Evolutionary conservation across 805 yeast genomes (phyloP).

Genomic region (Lachancea mirantina): DNA sequence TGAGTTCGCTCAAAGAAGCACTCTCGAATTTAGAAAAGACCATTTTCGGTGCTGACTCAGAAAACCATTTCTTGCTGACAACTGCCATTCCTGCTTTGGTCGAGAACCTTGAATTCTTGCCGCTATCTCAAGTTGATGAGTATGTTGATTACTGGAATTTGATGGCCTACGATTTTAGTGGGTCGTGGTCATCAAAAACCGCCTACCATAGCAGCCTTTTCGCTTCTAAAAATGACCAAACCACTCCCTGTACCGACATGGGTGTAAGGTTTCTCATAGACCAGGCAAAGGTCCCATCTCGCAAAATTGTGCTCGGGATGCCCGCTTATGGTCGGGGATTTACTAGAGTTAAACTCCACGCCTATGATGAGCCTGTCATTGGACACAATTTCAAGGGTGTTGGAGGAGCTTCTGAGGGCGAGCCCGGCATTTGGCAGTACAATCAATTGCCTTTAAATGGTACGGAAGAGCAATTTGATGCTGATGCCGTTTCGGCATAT

Average conservation of each 20-base stretch:
- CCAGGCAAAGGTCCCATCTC: slow-evolving; percentile 35
- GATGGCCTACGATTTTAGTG: slow-evolving; percentile 88
- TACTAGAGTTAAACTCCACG: slow-evolving; percentile 34
- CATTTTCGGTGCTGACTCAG: slow-evolving; percentile 13
- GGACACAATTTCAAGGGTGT: slow-evolving; percentile 40
- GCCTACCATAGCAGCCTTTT: slow-evolving; percentile 68
- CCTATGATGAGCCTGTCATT: slow-evolving; percentile 11
- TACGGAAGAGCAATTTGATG: slow-evolving; percentile 46
- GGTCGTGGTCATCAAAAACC: slow-evolving; percentile 59
- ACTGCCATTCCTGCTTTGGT: slow-evolving; percentile 71
- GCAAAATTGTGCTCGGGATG: slow-evolving; percentile 71
- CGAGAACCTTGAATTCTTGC: slow-evolving; percentile 38
- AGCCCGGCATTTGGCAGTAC: slow-evolving; percentile 47
- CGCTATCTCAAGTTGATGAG: slow-evolving; percentile 48
- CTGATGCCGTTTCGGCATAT: slow-evolving; percentile 45
- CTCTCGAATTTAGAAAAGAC: slow-evolving; percentile 35
- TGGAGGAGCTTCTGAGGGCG: slow-evolving; percentile 39
- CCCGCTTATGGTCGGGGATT: slow-evolving; percentile 74
- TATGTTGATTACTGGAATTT: slow-evolving; percentile 68
- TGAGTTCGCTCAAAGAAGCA: slow-evolving; percentile 34
- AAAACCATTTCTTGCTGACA: slow-evolving; percentile 42
- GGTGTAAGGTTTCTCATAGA: slow-evolving; percentile 41
- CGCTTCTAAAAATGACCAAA: slow-evolving; percentile 16
- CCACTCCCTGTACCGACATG: slow-evolving; percentile 39
- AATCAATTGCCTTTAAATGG: slow-evolving; percentile 44